Evolutionary conservation across 208 protist genomes (phyloP).

Genomic region (Crithidia bombi): DNA sequence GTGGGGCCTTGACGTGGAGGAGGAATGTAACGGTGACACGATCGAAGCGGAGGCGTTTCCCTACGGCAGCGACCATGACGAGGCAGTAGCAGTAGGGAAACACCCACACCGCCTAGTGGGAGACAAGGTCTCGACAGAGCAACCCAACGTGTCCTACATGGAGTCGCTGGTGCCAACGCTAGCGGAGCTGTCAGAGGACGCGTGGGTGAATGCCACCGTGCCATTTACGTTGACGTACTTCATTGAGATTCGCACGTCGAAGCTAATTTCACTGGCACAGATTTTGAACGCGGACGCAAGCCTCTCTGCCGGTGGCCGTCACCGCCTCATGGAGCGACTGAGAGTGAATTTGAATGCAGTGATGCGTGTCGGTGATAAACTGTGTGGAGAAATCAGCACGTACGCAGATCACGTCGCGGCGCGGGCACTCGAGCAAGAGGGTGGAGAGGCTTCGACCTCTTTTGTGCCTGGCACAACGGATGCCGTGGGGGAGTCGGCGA

Average conservation of each 20-base stretch:
- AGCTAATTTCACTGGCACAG: constrained; percentile 16
- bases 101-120: neutral
- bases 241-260: constrained; percentile 6
- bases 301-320: neutral
- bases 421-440: neutral
- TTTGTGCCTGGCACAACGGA: neutral
- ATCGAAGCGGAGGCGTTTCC: neutral
- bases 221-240: neutral
- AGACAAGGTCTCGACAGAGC: neutral
- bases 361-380: constrained; percentile 1
- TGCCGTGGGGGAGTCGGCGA: neutral
- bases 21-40: neutral
- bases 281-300: neutral
- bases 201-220: constrained; percentile 2
- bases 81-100: neutral
- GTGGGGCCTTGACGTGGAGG: neutral
- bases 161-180: constrained; percentile 8
- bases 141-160: neutral
- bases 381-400: neutral
- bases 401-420: neutral
- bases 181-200: constrained; percentile 4
- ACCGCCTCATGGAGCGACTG: constrained; percentile 3
- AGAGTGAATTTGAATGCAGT: constrained; percentile 2
- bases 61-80: neutral
- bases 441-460: neutral